These are phyloP conservation scores for Heterobasidion parviporum DNA, from an alignment of 1,284 basidiomycete genomes.

Conservation along the genomic window DNA sequence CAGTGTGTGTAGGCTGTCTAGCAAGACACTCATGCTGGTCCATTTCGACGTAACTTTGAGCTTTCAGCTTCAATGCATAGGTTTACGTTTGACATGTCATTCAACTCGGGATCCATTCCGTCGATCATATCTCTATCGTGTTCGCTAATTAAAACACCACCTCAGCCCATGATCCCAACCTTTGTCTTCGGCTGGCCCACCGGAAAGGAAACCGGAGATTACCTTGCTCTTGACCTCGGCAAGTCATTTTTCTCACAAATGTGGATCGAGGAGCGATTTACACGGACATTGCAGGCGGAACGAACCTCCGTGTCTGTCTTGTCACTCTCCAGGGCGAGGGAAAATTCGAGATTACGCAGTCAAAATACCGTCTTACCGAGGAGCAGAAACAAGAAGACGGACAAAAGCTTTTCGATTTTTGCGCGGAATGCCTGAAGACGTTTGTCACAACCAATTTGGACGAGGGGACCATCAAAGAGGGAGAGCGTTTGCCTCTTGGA, in stretches of 20 bases:
- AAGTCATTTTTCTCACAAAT: conserved; percentile 17
- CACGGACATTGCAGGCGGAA: conserved; percentile 53
- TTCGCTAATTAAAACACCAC: conserved; percentile 8
- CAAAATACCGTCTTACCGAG: conserved; percentile 94
- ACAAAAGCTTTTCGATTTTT: conserved; percentile 93
- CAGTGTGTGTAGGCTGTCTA: no score
- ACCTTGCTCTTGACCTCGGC: conserved; percentile 92
- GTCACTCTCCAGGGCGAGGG: conserved; percentile 88
- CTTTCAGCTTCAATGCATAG: no score
- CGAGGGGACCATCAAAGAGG: conserved; percentile 57
- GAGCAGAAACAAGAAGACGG: conserved; percentile 99
- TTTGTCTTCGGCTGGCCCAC: conserved; percentile 97
- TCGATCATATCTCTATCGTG: background rate
- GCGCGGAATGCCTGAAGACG: conserved; percentile 86
- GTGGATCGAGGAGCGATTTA: background rate
- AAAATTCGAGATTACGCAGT: conserved; percentile 96
- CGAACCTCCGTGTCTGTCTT: conserved; percentile 96
- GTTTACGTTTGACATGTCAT: background rate
- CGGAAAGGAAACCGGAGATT: conserved; percentile 86
- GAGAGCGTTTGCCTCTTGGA: conserved; percentile 76
- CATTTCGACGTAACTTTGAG: no score
- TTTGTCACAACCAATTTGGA: conserved; percentile 80
- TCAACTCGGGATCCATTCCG: background rate
- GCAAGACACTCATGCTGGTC: no score
- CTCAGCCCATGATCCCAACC: conserved; percentile 89